Conservation (phyloP, 352 stramenopile genomes). For the Plasmopara muralis region DNA sequence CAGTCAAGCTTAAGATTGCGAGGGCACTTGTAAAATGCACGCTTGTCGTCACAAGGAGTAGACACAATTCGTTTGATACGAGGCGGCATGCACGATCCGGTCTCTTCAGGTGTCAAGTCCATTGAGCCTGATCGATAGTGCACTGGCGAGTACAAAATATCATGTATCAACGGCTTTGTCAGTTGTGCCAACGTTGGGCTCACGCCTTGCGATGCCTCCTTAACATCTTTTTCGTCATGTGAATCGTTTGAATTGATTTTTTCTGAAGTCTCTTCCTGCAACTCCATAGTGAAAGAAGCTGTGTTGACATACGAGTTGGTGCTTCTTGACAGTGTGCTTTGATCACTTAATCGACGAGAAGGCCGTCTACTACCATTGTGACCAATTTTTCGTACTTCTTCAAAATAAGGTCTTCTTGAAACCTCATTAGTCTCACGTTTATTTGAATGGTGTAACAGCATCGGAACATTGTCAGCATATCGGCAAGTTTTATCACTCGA, state of each 20-base stretch:
- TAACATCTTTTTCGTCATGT: constrained; percentile 15
- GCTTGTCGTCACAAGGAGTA: constrained; percentile 17
- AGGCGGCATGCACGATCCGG: constrained; percentile 10
- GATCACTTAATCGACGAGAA: constrained; percentile 27
- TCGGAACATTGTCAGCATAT: constrained; percentile 40
- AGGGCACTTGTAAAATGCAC: constrained; percentile 14
- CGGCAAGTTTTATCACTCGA: constrained; percentile 17
- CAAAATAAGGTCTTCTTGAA: constrained; percentile 14
- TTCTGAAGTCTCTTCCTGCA: constrained; percentile 23
- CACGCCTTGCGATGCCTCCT: constrained; percentile 8
- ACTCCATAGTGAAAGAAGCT: constrained; percentile 25
- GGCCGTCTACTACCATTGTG: constrained; percentile 21
- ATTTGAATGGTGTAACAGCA: constrained; percentile 41
- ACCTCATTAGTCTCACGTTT: constrained; percentile 26
- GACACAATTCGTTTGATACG: constrained; percentile 40
- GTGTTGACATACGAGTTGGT: constrained; percentile 33
- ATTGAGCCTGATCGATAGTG: constrained; percentile 30
- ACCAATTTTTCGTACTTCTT: constrained; percentile 21
- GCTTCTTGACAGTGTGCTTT: constrained; percentile 32
- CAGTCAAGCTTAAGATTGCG: constrained; percentile 35
- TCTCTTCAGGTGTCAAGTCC: constrained; percentile 24
- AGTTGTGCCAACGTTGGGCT: constrained; percentile 11
- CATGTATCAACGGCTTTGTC: constrained; percentile 15
- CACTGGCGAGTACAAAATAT: constrained; percentile 27
- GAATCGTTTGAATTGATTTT: constrained; percentile 18